Evolutionary conservation across 768 basidiomycete species (phyloP).

Genomic region (Suillus brevipes): DNA sequence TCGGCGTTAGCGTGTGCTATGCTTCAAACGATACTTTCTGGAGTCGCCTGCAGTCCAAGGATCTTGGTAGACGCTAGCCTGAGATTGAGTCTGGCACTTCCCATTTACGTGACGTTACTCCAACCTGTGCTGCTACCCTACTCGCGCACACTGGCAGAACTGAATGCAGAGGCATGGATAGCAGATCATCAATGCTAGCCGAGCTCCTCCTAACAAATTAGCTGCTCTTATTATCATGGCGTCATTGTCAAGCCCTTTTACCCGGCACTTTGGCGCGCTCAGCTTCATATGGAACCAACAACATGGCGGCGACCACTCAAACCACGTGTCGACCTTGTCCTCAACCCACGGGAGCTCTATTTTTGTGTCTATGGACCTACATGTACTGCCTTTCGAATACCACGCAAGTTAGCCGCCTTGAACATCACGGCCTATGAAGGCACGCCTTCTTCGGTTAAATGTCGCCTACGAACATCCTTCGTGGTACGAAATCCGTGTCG

Average conservation of each 20-base stretch:
- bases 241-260: not conserved
- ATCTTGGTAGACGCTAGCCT: not conserved
- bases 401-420: too few relatives aligned
- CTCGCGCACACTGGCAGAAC: too few relatives aligned
- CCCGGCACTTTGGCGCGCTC: conserved; percentile 1
- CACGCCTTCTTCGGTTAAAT: too few relatives aligned
- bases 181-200: too few relatives aligned
- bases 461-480: too few relatives aligned
- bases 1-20: not conserved
- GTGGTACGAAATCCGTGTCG: too few relatives aligned
- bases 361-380: not conserved
- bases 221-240: not conserved
- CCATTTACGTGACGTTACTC: not conserved
- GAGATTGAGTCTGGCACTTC: too few relatives aligned
- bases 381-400: too few relatives aligned
- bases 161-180: too few relatives aligned
- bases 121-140: not conserved
- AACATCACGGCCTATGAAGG: too few relatives aligned
- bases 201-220: not conserved
- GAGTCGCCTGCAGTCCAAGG: not conserved
- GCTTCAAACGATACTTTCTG: not conserved
- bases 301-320: not conserved
- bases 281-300: not conserved
- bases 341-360: too few relatives aligned
- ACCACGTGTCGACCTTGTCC: not conserved